Evolutionary conservation across 2,329 filamentous ascomycete species (phyloP).

Genomic region (Colletotrichum karsti): DNA sequence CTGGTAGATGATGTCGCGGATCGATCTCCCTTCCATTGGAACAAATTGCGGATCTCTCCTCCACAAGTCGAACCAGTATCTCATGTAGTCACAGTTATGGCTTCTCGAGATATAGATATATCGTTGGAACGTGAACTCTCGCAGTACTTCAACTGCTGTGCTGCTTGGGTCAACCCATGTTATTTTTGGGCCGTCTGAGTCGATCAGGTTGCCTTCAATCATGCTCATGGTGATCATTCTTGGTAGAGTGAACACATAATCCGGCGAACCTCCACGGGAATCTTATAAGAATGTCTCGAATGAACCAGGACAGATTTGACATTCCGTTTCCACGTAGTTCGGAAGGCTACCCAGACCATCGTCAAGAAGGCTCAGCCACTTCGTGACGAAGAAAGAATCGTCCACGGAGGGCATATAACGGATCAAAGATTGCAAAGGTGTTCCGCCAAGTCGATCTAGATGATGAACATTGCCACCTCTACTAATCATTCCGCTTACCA

Average conservation of each 20-base stretch:
- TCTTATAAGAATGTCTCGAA: background rate
- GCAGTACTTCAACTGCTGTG: background rate
- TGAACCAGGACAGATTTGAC: background rate
- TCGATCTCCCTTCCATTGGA: background rate
- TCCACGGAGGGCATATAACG: background rate
- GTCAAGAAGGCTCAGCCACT: background rate
- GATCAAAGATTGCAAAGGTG: background rate
- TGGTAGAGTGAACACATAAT: background rate
- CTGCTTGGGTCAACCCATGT: background rate
- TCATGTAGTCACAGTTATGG: background rate
- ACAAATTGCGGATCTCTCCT: rapidly evolving
- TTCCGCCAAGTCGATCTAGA: background rate
- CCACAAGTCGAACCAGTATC: background rate
- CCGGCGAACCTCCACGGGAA: background rate
- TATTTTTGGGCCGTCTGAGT: background rate
- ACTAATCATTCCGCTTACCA: background rate
- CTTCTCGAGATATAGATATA: background rate
- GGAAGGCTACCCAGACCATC: background rate
- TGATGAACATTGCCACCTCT: background rate
- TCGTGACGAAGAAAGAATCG: background rate
- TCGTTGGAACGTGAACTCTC: background rate
- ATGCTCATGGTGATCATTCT: background rate
- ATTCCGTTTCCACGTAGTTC: background rate
- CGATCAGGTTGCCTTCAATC: background rate
- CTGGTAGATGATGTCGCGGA: background rate